Conservation (phyloP, 1,284 basidiomycete species). For the Pholiota adiposa region DNA sequence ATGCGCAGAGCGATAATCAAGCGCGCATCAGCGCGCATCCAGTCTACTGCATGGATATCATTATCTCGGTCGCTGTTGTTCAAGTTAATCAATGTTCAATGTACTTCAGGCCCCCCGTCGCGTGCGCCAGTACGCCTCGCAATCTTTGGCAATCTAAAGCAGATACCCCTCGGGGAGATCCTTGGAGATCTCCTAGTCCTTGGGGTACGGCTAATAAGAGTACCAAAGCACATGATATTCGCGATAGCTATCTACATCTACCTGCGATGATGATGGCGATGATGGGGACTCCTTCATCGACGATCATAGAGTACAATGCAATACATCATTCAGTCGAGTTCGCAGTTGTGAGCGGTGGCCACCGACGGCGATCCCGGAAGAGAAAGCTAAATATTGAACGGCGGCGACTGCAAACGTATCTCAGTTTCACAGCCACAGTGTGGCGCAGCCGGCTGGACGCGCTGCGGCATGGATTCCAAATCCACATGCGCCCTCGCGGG, state of each 20-base stretch:
- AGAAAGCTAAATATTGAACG: neutral
- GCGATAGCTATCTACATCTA: neutral
- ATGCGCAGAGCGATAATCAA: neutral
- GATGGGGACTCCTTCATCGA: neutral
- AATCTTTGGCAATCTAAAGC: too few relatives aligned
- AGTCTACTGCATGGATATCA: too few relatives aligned
- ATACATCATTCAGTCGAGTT: neutral
- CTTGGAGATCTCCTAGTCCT: neutral
- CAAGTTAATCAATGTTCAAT: neutral
- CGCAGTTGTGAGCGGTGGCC: neutral
- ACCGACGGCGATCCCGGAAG: neutral
- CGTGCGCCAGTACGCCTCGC: neutral
- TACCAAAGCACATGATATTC: neutral
- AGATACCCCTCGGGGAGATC: neutral
- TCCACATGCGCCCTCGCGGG: neutral
- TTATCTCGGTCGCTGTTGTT: neutral
- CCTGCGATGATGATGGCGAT: neutral
- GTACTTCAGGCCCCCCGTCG: neutral
- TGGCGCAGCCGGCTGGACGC: neutral
- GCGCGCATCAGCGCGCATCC: too few relatives aligned
- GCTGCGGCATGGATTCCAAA: neutral
- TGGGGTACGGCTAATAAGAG: neutral
- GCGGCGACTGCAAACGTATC: neutral
- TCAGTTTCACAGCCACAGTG: neutral
- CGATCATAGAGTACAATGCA: neutral